Evolutionary conservation across 352 stramenopile species (phyloP), one percentile per base, ranked within the genome.

Genomic region (Thalassiosira livingstoniorum): DNA sequence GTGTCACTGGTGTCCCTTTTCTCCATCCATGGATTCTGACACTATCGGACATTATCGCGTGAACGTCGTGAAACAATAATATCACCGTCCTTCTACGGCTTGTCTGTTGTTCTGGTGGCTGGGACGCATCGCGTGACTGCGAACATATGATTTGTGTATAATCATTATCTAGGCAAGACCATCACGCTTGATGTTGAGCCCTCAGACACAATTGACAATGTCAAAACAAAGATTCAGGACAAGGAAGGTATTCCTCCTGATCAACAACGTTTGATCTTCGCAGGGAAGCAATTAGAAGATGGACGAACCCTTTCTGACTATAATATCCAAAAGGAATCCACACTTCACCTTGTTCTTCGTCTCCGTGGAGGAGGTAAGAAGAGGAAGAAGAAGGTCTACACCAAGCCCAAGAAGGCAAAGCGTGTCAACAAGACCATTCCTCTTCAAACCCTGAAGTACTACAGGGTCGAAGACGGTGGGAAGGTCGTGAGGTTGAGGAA

Each of bases 391-490:
- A 99, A 99, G 96, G 92, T 96, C 78, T 99, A 99, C 96, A 99
- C 96, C 90, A 99, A 99, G 95, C 98, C 98, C 77, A 99, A 99
- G 97, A 99, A 99, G 96, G 97, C 98, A 76, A 99, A 99, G 95
- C 95, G 87, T 27, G 75, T 87, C 15, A 57, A 91, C 77, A 95
- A 95, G 83, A 87, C 87, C 51, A 93, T 99, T 55, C 97, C 97
- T 39, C 95, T 99, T 96, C 91, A 95, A 86, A 88, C 89, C 32
- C 85, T 96, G 63, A 94, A 94, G 82, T 95, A 95, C 76, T 96
- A 96, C 82, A 76, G 89, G 31, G 90, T 96, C 32, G 93, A 97
- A 57, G 87, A 93, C 60, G 91, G 90, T 62, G 92, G 97, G 70
- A 99, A 99, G 94, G 97, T 99, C 84, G 96, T 97, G 79, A 96